Evolutionary conservation across 169 alveolate species (phyloP), one percentile per base, ranked within the genome.

Genomic region (Eimeria necatrix): DNA sequence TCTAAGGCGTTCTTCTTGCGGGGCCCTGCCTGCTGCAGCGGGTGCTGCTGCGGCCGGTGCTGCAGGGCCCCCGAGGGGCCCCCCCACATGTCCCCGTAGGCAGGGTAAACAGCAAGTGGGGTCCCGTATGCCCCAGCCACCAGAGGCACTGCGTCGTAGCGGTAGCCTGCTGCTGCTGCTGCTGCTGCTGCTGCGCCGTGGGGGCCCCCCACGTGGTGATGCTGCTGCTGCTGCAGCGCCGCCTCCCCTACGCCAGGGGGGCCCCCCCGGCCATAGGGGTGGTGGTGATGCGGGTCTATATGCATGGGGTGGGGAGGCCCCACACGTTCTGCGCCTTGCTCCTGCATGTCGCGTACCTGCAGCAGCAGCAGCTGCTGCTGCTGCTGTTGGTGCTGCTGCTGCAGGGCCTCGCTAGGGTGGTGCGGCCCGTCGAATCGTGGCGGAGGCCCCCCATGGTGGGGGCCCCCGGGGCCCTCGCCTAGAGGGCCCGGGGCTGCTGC

Each of bases 21-120:
- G 78, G 78, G 78, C 46, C 78, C 78, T 52, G 78, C 78, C 78
- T 68, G 78, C 78, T 68, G 78, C 78, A 68, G 32, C 41, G 78
- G 78, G 78, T 68, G 78, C 78, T 68, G 78, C 78, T 68, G 78
- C 12, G 78, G 78, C 48, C 78, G 12, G 41, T 68, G 78, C 32
- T 68, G 78, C 41, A 68, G 78, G 32, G 78, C 78, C 78, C 78
- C 78, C 46, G 78, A n/a, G 78, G 78, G 78, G 46, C 78, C 78
- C 78, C 78, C 78, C 78, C 78, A 68, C n/a, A 68, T n/a, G 32
- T 16, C n/a, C 32, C 78, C 78, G n/a, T 68, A 68, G 78, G 78
- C 78, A n/a, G 78, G 78, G 4, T 18, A 68, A 16, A 68, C n/a
- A 7, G 46, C 78, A 7, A 68, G 32, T 16, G 78, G 78, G 78